Evolutionary conservation across 2,329 filamentous ascomycete species (phyloP).

Genomic region (Cordyceps sp.): DNA sequence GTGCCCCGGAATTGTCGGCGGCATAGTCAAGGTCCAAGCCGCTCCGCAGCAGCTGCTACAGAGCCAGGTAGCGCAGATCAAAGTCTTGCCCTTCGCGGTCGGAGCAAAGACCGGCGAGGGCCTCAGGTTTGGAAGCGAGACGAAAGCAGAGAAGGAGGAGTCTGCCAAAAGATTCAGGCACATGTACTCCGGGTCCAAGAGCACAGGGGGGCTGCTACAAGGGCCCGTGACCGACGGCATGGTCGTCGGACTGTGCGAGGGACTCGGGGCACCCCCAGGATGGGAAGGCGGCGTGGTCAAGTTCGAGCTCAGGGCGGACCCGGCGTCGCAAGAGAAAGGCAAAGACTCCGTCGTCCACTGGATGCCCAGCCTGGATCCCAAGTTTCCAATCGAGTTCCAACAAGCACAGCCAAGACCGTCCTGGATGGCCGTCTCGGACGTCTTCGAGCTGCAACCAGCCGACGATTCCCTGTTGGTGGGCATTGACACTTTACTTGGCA

Average conservation of each 20-base stretch:
- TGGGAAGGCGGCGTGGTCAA: constrained; percentile 78
- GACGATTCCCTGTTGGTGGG: constrained; percentile 55
- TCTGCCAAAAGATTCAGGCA: constrained; percentile 53
- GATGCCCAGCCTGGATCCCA: constrained; percentile 64
- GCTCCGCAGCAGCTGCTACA: constrained; percentile 57
- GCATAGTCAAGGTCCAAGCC: constrained; percentile 73
- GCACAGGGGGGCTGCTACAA: constrained; percentile 47
- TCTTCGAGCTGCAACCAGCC: constrained; percentile 38
- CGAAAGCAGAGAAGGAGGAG: constrained; percentile 68
- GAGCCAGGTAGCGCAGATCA: constrained; percentile 48
- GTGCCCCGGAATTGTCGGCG: constrained; percentile 59
- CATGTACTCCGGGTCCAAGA: constrained; percentile 45
- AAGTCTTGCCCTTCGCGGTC: constrained; percentile 63
- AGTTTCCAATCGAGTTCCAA: constrained; percentile 60
- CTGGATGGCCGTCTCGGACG: constrained; percentile 27
- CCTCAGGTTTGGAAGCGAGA: constrained; percentile 76
- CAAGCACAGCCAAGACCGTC: constrained; percentile 50
- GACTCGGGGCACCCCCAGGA: constrained; percentile 33
- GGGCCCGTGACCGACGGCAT: constrained; percentile 85
- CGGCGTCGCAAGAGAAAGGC: constrained; percentile 18
- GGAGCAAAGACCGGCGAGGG: constrained; percentile 42
- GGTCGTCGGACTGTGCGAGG: constrained; percentile 45
- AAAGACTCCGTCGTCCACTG: constrained; percentile 41
- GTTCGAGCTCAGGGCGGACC: constrained; percentile 39
- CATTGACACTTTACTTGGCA: constrained; percentile 59